These are phyloP conservation scores for Microcos paniculata DNA, from an alignment of 345 rosid species.

Conservation along the genomic window DNA sequence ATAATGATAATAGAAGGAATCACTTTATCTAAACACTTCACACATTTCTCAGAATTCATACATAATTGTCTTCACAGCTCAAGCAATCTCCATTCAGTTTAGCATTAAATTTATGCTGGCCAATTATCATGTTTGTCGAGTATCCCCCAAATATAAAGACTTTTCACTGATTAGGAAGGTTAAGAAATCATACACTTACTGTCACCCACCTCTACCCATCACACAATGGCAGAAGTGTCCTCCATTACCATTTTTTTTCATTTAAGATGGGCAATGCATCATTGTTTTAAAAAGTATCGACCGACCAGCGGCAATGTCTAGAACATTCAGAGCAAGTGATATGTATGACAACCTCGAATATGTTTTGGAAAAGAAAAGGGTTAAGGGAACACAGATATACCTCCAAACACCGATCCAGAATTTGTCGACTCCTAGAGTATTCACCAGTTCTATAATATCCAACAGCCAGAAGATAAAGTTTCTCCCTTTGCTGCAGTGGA, in stretches of 20 bases:
- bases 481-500: slow-evolving; percentile 56
- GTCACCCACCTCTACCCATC: background rate
- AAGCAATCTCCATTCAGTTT: too few relatives aligned
- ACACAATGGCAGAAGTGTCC: background rate
- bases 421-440: slow-evolving; percentile 63
- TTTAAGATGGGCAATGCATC: background rate
- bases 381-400: slow-evolving; percentile 29
- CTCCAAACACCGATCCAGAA: slow-evolving; percentile 67
- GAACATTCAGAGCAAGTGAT: background rate
- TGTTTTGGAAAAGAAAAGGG: background rate
- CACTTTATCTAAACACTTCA: background rate
- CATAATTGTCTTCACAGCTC: background rate
- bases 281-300: background rate
- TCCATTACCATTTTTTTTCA: background rate
- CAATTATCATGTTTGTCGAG: background rate
- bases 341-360: background rate
- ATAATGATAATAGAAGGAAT: background rate
- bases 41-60: background rate
- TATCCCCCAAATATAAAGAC: background rate
- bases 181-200: background rate
- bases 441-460: slow-evolving; percentile 75
- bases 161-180: background rate
- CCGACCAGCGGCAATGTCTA: background rate
- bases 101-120: background rate
- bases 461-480: slow-evolving; percentile 79